These are phyloP conservation scores for Colletotrichum melonis DNA, from an alignment of 2,329 filamentous ascomycete genomes.

Conservation along the genomic window DNA sequence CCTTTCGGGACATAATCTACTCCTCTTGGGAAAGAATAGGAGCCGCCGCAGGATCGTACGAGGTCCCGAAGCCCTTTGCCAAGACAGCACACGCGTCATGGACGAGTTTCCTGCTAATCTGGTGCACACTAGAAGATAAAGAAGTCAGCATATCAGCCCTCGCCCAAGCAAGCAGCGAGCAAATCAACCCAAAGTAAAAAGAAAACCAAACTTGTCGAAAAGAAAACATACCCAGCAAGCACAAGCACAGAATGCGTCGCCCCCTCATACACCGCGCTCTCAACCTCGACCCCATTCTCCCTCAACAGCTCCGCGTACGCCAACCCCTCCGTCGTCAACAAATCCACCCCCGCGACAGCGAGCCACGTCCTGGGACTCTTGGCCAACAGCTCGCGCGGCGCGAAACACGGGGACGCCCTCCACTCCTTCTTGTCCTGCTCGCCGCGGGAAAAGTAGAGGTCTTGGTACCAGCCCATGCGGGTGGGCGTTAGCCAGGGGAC, in stretches of 20 bases:
- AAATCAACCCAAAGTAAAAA: not conserved
- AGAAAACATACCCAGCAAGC: slow-evolving; percentile 8
- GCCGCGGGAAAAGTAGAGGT: slow-evolving; percentile 45
- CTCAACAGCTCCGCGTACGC: slow-evolving; percentile 43
- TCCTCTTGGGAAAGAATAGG: not conserved
- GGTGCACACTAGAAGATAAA: not conserved
- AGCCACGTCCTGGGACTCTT: slow-evolving; percentile 46
- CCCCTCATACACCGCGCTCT: slow-evolving; percentile 14
- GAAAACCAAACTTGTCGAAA: too few relatives aligned
- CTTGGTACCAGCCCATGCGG: slow-evolving; percentile 50
- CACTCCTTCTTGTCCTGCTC: slow-evolving; percentile 40
- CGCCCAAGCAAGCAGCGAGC: not conserved
- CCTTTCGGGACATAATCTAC: not conserved
- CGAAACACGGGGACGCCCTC: slow-evolving; percentile 47
- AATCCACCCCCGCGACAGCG: slow-evolving; percentile 45
- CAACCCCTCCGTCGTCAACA: slow-evolving; percentile 46
- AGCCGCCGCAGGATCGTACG: not conserved
- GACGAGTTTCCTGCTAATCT: slow-evolving; percentile 12
- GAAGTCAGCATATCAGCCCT: not conserved
- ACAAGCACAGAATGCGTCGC: slow-evolving; percentile 26
- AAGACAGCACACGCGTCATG: slow-evolving; percentile 15
- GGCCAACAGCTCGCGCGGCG: slow-evolving; percentile 39
- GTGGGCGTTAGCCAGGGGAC: slow-evolving; percentile 47
- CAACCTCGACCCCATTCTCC: slow-evolving; percentile 1
- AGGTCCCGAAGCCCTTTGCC: slow-evolving; percentile 10